Evolutionary conservation across 2,329 filamentous ascomycete species (phyloP).

Genomic region (Fusarium ramigenum): DNA sequence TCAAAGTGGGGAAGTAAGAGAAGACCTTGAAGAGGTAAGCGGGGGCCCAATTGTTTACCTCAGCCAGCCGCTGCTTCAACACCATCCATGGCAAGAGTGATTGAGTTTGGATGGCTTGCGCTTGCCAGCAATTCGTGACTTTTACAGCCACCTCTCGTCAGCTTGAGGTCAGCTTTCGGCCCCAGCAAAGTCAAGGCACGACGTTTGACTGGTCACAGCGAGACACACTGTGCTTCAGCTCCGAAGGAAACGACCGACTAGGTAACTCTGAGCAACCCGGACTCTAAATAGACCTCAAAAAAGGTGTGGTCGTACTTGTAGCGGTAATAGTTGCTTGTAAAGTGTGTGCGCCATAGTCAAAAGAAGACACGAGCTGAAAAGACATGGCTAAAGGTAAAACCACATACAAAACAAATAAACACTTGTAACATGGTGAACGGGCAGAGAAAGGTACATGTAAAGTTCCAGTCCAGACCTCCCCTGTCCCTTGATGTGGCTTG

Average conservation of each 20-base stretch:
- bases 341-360: conserved; percentile 3
- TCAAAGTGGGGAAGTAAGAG: neutral
- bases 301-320: conserved; percentile 34
- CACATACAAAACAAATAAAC: neutral
- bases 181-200: conserved; percentile 9
- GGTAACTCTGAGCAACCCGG: neutral
- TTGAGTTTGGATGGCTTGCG: conserved; percentile 22
- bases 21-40: neutral
- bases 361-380: conserved; percentile 27
- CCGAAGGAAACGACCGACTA: neutral
- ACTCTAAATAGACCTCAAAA: neutral
- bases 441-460: neutral
- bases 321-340: conserved; percentile 5
- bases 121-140: neutral
- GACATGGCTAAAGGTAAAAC: neutral
- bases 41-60: neutral
- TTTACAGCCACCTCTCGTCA: conserved; percentile 33
- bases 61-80: conserved; percentile 18
- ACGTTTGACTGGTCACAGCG: conserved; percentile 8
- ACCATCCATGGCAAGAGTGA: neutral
- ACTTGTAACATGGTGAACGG: conserved; percentile 10
- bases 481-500: conserved; percentile 21
- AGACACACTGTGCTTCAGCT: conserved; percentile 25
- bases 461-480: conserved; percentile 1
- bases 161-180: conserved; percentile 34